These are phyloP conservation scores for Thuja plicata DNA, from an alignment of 83 land plant species.

Conservation along the genomic window DNA sequence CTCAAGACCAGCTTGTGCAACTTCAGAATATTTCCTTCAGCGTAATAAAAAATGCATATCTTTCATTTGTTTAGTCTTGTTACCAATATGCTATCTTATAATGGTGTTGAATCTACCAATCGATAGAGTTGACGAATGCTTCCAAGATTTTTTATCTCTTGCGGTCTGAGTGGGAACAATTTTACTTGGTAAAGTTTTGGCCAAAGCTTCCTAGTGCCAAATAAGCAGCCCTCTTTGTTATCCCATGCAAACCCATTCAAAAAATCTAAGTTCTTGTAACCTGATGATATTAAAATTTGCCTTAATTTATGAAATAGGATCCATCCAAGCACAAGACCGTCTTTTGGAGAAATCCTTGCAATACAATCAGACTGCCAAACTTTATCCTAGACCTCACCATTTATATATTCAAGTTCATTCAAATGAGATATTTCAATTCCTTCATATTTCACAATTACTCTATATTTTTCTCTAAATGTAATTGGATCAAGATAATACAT, in stretches of 20 bases:
- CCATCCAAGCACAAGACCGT: no score
- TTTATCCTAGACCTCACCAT: conserved; percentile 90
- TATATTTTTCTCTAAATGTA: conserved; percentile 44
- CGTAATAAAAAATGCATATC: neutral
- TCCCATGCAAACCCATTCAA: no score
- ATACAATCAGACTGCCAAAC: no score
- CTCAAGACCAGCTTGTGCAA: neutral
- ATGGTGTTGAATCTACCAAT: neutral
- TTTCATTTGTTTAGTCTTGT: neutral
- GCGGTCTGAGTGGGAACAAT: conserved; percentile 33
- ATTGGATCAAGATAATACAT: conserved; percentile 60
- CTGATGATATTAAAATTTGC: no score
- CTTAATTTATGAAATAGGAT: no score
- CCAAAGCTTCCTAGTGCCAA: conserved; percentile 85
- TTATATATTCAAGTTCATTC: conserved; percentile 77
- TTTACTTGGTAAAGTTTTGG: conserved; percentile 83
- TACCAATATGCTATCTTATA: neutral
- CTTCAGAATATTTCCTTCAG: neutral
- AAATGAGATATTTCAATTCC: conserved; percentile 58
- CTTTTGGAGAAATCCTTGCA: no score
- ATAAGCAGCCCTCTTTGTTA: no score
- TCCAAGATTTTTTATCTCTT: conserved; percentile 11
- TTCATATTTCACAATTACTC: conserved; percentile 43
- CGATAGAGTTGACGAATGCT: conserved; percentile 32
- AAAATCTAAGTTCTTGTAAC: no score